Conservation (phyloP, 108 stramenopile genomes). For the Schizochytrium sp. region DNA sequence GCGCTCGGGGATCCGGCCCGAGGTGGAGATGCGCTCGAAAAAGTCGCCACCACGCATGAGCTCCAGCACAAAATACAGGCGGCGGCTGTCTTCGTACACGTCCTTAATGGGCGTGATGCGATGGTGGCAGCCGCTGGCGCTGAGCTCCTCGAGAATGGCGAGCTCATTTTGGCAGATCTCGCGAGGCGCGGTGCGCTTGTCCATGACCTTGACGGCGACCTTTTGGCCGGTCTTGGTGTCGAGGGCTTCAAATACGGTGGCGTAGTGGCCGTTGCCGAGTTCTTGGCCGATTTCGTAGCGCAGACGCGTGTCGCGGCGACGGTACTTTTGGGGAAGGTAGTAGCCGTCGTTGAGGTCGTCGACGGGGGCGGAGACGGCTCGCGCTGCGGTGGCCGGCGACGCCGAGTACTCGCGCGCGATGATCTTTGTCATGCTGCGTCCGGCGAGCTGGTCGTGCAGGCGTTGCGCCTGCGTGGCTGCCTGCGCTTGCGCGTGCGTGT, state of each 20-base stretch:
- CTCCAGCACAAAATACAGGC: constrained; percentile 43
- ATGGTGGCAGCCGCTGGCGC: neutral
- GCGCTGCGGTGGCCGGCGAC: neutral
- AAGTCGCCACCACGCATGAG: constrained; percentile 39
- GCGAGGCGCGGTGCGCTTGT: constrained; percentile 32
- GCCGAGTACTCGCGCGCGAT: neutral
- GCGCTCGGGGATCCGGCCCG: constrained; percentile 19
- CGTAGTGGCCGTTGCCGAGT: constrained; percentile 41
- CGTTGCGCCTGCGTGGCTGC: neutral
- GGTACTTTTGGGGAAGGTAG: neutral
- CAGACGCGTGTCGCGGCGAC: neutral
- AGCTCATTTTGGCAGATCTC: constrained; percentile 21
- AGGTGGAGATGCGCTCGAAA: constrained; percentile 17
- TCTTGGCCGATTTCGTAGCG: constrained; percentile 31
- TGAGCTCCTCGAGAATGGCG: constrained; percentile 12
- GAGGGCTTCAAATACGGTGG: constrained; percentile 37
- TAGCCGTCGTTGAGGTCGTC: neutral
- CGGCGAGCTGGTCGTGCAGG: neutral
- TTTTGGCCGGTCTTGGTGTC: constrained; percentile 28
- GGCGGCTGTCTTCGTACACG: constrained; percentile 35
- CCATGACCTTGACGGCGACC: constrained; percentile 46
- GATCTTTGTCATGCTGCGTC: neutral
- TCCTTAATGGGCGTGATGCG: constrained; percentile 21
- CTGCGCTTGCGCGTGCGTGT: too few species aligned
- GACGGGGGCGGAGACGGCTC: neutral